Conservation (phyloP, 345 rosid genomes). For the Viola odorata region DNA sequence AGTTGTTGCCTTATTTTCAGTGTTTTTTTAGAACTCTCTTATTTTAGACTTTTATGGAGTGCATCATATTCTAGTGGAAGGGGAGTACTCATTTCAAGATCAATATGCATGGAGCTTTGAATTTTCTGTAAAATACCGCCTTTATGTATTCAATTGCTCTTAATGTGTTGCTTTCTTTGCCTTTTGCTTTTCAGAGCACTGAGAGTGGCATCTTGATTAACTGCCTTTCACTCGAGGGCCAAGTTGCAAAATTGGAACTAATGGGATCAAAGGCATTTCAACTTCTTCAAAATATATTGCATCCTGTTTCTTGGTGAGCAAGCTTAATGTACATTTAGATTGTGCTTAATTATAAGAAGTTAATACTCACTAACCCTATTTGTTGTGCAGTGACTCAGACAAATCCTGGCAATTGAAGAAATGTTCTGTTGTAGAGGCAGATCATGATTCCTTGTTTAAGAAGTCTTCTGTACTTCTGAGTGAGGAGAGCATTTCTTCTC, state of each 20-base stretch:
- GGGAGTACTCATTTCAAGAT: too few relatives aligned
- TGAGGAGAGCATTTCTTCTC: slow-evolving; percentile 32
- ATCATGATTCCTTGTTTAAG: slow-evolving; percentile 14
- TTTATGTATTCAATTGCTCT: background rate
- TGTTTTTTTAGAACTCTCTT: too few relatives aligned
- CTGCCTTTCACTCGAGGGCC: slow-evolving; percentile 73
- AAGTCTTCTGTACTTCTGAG: slow-evolving; percentile 23
- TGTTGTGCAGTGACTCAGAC: slow-evolving; percentile 37
- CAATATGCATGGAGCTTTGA: too few relatives aligned
- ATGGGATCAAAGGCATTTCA: slow-evolving; percentile 62
- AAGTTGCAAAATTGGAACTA: slow-evolving; percentile 67
- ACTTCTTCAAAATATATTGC: slow-evolving; percentile 57
- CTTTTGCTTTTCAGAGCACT: slow-evolving; percentile 42
- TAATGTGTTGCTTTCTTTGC: background rate
- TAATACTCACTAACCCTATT: slow-evolving; percentile 14
- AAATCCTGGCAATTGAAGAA: slow-evolving; percentile 29
- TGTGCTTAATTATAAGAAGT: slow-evolving; percentile 6
- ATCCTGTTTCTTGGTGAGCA: slow-evolving; percentile 50
- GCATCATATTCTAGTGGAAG: too few relatives aligned
- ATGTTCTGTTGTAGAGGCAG: slow-evolving; percentile 32
- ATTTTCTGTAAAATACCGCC: too few relatives aligned
- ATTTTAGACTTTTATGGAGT: too few relatives aligned
- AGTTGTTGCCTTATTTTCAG: too few relatives aligned
- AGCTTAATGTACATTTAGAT: slow-evolving; percentile 5
- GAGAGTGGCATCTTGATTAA: slow-evolving; percentile 38